Percentiles rank a stretch among this genome's conserved stretches.
These are phyloP conservation scores for Ambrosia artemisiifolia DNA, from an alignment of 129 eudicot species.

Conservation along the genomic window DNA sequence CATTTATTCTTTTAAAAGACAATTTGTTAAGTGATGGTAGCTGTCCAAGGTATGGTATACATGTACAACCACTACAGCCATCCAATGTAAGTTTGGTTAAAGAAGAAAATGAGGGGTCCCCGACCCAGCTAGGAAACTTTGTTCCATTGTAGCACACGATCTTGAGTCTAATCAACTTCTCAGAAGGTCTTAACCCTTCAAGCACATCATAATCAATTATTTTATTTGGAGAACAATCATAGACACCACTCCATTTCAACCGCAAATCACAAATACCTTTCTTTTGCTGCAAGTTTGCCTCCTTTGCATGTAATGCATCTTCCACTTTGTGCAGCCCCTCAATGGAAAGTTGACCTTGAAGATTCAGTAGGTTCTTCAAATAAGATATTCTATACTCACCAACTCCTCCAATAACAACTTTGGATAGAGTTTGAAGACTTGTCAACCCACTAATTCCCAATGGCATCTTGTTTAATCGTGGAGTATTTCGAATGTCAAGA, in stretches of 20 bases:
- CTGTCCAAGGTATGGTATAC: constrained; percentile 45
- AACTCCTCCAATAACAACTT: constrained; percentile 20
- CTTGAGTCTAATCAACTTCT: constrained; percentile 22
- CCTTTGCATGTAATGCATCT: constrained; percentile 22
- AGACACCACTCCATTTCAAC: constrained; percentile 34
- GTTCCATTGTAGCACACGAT: constrained; percentile 30
- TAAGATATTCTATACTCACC: constrained; percentile 22
- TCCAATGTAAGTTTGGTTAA: constrained; percentile 28
- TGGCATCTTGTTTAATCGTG: background rate
- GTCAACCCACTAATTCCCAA: constrained; percentile 20
- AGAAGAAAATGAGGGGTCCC: constrained; percentile 30
- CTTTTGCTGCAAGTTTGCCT: constrained; percentile 33
- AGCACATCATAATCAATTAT: constrained; percentile 30
- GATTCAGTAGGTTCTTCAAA: constrained; percentile 17
- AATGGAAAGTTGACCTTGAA: constrained; percentile 21
- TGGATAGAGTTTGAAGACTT: constrained; percentile 28
- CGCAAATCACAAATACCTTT: constrained; percentile 13
- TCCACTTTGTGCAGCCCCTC: no score
- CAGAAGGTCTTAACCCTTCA: constrained; percentile 31
- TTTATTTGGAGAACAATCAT: constrained; percentile 15
- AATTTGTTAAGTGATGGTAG: constrained; percentile 39
- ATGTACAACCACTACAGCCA: constrained; percentile 32
- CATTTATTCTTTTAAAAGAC: constrained; percentile 22
- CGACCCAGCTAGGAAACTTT: constrained; percentile 49
- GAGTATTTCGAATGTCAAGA: background rate